phyloP scores from a whole-genome alignment of 768 basidiomycete species.

The Pisolithus tinctorius region DNA sequence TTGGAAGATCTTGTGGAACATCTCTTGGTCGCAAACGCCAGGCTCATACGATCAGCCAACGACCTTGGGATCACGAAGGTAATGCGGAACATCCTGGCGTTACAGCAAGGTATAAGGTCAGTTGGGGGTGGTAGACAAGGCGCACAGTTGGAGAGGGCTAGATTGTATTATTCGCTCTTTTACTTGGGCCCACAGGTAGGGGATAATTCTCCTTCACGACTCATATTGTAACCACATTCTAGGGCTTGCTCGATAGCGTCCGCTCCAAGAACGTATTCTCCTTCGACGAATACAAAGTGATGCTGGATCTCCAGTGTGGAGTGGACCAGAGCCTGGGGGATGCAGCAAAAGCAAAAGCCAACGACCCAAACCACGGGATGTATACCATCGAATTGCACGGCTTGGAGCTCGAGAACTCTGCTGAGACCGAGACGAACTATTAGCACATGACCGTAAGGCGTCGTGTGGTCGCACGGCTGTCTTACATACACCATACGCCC shows the following conservation, averaged over 20 bases:
- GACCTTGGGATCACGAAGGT: slow-evolving; percentile 80
- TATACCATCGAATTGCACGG: slow-evolving; percentile 89
- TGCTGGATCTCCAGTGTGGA: slow-evolving; percentile 86
- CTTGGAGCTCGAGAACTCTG: slow-evolving; percentile 49
- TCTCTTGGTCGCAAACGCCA: slow-evolving; percentile 68
- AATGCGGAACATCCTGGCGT: slow-evolving; percentile 78
- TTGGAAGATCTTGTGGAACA: slow-evolving; percentile 82
- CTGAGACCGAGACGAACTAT: slow-evolving; percentile 28
- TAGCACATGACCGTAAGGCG: neutral
- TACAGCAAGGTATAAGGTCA: slow-evolving; percentile 87
- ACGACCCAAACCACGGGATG: slow-evolving; percentile 73
- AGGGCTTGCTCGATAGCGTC: slow-evolving; percentile 77
- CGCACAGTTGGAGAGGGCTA: slow-evolving; percentile 68
- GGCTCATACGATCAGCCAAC: slow-evolving; percentile 63
- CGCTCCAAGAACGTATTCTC: slow-evolving; percentile 58
- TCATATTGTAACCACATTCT: slow-evolving; percentile 1
- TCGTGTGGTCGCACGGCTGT: too few relatives aligned
- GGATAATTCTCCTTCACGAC: neutral
- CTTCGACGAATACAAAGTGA: slow-evolving; percentile 90
- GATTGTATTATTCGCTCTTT: slow-evolving; percentile 80
- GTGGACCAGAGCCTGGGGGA: slow-evolving; percentile 58
- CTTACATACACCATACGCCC: too few relatives aligned
- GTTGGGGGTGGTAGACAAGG: slow-evolving; percentile 54
- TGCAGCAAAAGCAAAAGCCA: slow-evolving; percentile 42
- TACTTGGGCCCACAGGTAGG: slow-evolving; percentile 65